phyloP scores from a whole-genome alignment of 768 basidiomycete genomes.

The Serendipita vermifera region DNA sequence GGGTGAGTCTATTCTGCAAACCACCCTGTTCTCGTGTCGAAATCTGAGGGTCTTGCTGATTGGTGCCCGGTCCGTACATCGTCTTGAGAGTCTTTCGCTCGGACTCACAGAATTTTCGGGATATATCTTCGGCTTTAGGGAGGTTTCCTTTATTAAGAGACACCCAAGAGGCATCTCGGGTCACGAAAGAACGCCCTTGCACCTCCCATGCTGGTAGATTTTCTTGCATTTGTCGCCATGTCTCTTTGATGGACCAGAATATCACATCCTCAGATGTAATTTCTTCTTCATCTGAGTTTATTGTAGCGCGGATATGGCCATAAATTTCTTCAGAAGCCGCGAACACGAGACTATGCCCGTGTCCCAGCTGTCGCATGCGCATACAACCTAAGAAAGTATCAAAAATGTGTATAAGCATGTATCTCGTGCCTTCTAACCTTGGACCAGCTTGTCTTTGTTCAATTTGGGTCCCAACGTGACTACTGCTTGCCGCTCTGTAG shows the following conservation, averaged over 20 bases:
- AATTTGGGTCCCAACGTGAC: slow-evolving; percentile 40
- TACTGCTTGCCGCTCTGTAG: slow-evolving; percentile 29
- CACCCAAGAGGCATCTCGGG: slow-evolving; percentile 20
- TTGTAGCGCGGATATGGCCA: slow-evolving; percentile 24
- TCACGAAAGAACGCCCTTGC: slow-evolving; percentile 26
- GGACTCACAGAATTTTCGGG: slow-evolving; percentile 13
- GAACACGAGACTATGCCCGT: slow-evolving; percentile 36
- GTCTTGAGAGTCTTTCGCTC: slow-evolving; percentile 10
- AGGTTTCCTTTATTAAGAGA: slow-evolving; percentile 2
- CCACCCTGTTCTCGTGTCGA: neutral
- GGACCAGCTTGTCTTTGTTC: slow-evolving; percentile 39
- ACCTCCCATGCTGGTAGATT: slow-evolving; percentile 32
- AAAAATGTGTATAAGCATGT: neutral
- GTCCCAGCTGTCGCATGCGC: slow-evolving; percentile 39
- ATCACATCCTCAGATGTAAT: slow-evolving; percentile 26
- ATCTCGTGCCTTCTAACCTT: slow-evolving; percentile 26
- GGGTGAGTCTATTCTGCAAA: neutral
- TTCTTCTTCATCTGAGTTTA: slow-evolving; percentile 8
- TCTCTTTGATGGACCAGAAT: slow-evolving; percentile 34
- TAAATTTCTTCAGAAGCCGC: slow-evolving; percentile 34
- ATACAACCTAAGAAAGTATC: slow-evolving; percentile 33
- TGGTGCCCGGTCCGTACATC: slow-evolving; percentile 2
- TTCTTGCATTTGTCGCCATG: slow-evolving; percentile 31
- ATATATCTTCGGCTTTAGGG: slow-evolving; percentile 4
- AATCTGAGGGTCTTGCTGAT: neutral